phyloP scores from a whole-genome alignment of 2,329 filamentous ascomycete species.

The Venturia aucupariae region DNA sequence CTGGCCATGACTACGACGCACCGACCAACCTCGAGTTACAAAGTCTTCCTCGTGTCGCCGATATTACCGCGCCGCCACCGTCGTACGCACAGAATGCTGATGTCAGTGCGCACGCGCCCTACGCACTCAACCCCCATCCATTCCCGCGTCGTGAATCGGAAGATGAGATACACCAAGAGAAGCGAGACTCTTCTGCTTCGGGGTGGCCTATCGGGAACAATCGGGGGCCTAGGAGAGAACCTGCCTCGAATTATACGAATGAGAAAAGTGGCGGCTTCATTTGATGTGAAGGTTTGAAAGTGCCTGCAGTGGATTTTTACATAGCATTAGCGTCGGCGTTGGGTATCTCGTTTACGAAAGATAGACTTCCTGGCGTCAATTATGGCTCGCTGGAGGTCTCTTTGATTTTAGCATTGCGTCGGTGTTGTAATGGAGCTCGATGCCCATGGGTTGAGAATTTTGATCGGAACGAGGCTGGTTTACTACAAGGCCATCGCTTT shows the following conservation, averaged over 20 bases:
- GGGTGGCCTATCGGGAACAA: constrained; percentile 1
- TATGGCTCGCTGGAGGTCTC: neutral
- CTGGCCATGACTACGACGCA: constrained; percentile 35
- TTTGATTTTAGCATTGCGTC: neutral
- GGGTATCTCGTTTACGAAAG: constrained; percentile 17
- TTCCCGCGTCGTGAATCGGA: constrained; percentile 15
- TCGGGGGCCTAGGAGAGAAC: constrained; percentile 3
- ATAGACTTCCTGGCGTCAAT: neutral
- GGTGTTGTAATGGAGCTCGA: neutral
- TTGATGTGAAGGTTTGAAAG: neutral
- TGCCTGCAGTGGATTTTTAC: constrained; percentile 25
- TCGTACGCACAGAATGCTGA: constrained; percentile 20
- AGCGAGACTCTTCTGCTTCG: neutral
- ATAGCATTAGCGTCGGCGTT: constrained; percentile 25
- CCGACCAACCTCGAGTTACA: constrained; percentile 10
- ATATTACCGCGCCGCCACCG: constrained; percentile 21
- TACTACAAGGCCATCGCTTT: neutral
- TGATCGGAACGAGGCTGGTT: neutral
- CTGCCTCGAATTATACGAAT: neutral
- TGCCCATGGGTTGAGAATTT: neutral
- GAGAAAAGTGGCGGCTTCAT: constrained; percentile 14
- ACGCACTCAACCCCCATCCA: constrained; percentile 14
- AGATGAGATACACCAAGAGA: neutral
- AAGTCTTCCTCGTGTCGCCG: constrained; percentile 19
- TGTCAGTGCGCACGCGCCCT: constrained; percentile 19